Conservation (phyloP, 179 eudicot genomes). For the Beta lomatogona region DNA sequence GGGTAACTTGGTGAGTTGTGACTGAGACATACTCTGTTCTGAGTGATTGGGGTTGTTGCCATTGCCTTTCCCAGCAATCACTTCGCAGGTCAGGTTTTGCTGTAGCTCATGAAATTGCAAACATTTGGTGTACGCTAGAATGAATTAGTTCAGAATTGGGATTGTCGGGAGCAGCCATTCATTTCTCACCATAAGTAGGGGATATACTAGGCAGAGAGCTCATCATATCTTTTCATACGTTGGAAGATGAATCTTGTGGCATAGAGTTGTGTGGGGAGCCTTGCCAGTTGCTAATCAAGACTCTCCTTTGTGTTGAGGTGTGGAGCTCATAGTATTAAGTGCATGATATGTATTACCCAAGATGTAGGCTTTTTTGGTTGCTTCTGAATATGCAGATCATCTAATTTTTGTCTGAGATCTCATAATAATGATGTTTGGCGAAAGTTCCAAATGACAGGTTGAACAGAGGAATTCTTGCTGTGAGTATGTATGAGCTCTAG, state of each 20-base stretch:
- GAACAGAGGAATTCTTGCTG: not conserved
- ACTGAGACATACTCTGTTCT: not conserved
- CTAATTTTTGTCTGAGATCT: not conserved
- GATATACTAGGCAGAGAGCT: not conserved
- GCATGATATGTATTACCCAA: not conserved
- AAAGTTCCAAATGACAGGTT: not conserved
- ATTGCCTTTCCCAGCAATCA: not conserved
- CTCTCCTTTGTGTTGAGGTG: not conserved
- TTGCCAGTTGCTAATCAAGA: not conserved
- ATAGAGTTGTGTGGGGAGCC: not conserved
- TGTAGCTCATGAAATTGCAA: not conserved
- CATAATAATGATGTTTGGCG: not conserved
- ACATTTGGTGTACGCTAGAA: not conserved
- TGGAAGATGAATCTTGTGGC: not conserved
- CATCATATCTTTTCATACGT: not conserved
- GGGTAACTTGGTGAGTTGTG: conserved; percentile 3
- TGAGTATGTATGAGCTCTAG: not conserved
- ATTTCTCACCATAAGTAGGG: not conserved
- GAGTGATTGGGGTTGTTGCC: not conserved
- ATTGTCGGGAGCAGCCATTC: not conserved
- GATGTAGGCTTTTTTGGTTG: conserved; percentile 2
- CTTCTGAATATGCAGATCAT: not conserved
- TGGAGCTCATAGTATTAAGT: not conserved
- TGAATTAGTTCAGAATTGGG: not conserved
- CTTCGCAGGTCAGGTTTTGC: not conserved